phyloP scores from a whole-genome alignment of 2,329 filamentous ascomycete genomes.

The Aurifilum marmelostoma region DNA sequence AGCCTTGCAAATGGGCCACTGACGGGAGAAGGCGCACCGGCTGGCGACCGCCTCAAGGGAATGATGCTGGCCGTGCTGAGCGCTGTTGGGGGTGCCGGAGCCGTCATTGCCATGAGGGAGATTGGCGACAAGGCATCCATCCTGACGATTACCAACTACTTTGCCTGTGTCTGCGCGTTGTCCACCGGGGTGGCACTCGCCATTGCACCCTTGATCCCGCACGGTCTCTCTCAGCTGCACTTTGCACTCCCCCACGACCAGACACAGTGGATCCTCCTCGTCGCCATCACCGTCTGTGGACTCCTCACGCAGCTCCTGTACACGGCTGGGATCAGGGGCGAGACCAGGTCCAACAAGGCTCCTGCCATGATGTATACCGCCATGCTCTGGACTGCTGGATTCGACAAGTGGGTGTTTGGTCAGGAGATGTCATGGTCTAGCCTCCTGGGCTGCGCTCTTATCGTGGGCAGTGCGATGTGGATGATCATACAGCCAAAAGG shows the following conservation, averaged over 20 bases:
- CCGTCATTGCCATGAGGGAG: slow-evolving; percentile 32
- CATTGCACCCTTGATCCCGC: slow-evolving; percentile 45
- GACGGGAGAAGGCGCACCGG: slow-evolving; percentile 44
- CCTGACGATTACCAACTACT: slow-evolving; percentile 26
- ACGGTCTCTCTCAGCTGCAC: slow-evolving; percentile 51
- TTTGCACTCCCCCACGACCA: slow-evolving; percentile 46
- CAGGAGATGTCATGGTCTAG: slow-evolving; percentile 54
- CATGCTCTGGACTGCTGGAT: slow-evolving; percentile 55
- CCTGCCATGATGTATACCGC: slow-evolving; percentile 63
- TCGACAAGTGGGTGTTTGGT: slow-evolving; percentile 55
- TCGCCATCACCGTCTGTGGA: slow-evolving; percentile 72
- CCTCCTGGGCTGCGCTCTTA: slow-evolving; percentile 54
- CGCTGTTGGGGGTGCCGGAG: slow-evolving; percentile 71
- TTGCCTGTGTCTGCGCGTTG: slow-evolving; percentile 37
- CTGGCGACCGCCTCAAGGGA: slow-evolving; percentile 69
- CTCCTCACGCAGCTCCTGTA: slow-evolving; percentile 70
- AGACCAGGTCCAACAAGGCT: slow-evolving; percentile 62
- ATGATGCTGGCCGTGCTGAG: slow-evolving; percentile 75
- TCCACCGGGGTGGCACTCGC: slow-evolving; percentile 14
- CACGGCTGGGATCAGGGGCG: slow-evolving; percentile 73
- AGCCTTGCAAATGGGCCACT: slow-evolving; percentile 15
- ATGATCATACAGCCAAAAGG: slow-evolving; percentile 50
- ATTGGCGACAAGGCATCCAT: slow-evolving; percentile 25
- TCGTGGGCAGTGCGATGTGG: slow-evolving; percentile 57
- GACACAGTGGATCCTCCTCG: slow-evolving; percentile 68